Conservation (phyloP, 805 yeast species). For the Hanseniaspora vineae region DNA sequence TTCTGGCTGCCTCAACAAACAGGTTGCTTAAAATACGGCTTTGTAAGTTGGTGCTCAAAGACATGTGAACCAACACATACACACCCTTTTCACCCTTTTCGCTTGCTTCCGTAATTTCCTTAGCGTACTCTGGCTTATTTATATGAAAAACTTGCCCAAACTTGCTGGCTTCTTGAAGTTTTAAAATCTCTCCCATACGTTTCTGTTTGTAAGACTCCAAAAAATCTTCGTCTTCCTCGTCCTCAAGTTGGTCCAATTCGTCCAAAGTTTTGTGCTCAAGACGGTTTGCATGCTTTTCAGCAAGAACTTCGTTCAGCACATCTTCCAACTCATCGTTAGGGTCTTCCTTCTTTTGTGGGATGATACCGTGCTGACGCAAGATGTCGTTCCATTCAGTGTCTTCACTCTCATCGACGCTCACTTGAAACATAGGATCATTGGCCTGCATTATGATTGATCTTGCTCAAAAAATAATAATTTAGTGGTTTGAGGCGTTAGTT, state of each 20-base stretch:
- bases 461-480: too few relatives aligned
- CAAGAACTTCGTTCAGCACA: slow-evolving; percentile 72
- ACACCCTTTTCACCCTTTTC: slow-evolving; percentile 24
- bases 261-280: slow-evolving; percentile 64
- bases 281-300: slow-evolving; percentile 68
- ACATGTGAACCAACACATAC: slow-evolving; percentile 67
- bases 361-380: slow-evolving; percentile 75
- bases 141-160: slow-evolving; percentile 72
- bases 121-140: slow-evolving; percentile 76
- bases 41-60: slow-evolving; percentile 56
- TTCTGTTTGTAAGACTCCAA: slow-evolving; percentile 63
- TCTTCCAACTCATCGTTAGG: slow-evolving; percentile 81
- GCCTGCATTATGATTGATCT: not conserved
- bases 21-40: slow-evolving; percentile 56
- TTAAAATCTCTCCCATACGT: slow-evolving; percentile 61
- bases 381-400: slow-evolving; percentile 99
- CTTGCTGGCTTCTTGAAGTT: slow-evolving; percentile 39
- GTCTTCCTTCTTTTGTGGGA: slow-evolving; percentile 83
- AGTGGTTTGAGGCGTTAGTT: too few relatives aligned
- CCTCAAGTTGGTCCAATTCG: slow-evolving; percentile 80
- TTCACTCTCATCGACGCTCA: slow-evolving; percentile 87
- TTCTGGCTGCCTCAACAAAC: slow-evolving; percentile 44
- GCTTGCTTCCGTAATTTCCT: slow-evolving; percentile 77
- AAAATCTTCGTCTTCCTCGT: slow-evolving; percentile 88
- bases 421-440: slow-evolving; percentile 49